Evolutionary conservation across 1,284 basidiomycete species (phyloP).

Genomic region (Mrakiaceae sp.): DNA sequence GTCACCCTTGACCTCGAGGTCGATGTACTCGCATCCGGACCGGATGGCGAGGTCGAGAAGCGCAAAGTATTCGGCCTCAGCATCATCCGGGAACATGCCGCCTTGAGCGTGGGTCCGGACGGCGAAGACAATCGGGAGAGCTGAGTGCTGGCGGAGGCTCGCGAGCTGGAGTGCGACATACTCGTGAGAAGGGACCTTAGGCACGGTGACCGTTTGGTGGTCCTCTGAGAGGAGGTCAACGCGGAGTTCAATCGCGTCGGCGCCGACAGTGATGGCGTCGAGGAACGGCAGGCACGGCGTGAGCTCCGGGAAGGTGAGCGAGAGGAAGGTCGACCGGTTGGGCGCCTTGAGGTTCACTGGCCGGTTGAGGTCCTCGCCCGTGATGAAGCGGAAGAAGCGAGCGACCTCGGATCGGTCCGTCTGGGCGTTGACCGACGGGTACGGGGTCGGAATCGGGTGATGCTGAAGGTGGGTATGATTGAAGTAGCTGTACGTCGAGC

Average conservation of each 20-base stretch:
- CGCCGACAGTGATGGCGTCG: constrained; percentile 64
- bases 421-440: constrained; percentile 24
- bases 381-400: constrained; percentile 79
- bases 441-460: constrained; percentile 13
- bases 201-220: constrained; percentile 33
- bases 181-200: constrained; percentile 52
- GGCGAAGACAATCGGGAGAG: constrained; percentile 83
- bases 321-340: constrained; percentile 75
- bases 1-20: constrained; percentile 75
- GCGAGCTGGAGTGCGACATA: constrained; percentile 79
- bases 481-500: constrained; percentile 72
- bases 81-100: constrained; percentile 76
- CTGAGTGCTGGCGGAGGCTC: constrained; percentile 61
- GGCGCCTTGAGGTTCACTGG: constrained; percentile 45
- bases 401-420: constrained; percentile 34
- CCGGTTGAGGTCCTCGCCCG: constrained; percentile 58
- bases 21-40: constrained; percentile 82
- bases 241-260: constrained; percentile 84
- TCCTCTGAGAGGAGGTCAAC: constrained; percentile 70
- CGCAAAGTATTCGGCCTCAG: constrained; percentile 60
- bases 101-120: constrained; percentile 81
- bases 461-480: constrained; percentile 39
- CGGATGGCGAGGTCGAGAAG: constrained; percentile 70
- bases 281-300: constrained; percentile 57
- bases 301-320: constrained; percentile 82